A percentile compares a stretch with the other conserved stretches of the same genome.
Evolutionary conservation across 768 basidiomycete species (phyloP).

Genomic region (Rubroboletus pulcherrimus): DNA sequence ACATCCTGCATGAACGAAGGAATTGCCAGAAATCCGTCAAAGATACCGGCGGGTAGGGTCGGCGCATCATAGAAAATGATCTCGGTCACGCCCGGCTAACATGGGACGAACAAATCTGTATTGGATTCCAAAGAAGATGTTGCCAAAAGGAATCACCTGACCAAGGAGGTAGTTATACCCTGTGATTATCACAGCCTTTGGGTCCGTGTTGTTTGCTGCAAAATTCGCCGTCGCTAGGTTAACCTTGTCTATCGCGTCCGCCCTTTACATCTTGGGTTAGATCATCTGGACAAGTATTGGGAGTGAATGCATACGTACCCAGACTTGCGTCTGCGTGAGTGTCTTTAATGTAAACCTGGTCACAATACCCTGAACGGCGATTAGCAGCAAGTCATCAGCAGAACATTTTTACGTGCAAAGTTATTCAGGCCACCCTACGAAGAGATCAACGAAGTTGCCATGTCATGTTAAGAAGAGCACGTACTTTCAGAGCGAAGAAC

Average conservation of each 20-base stretch:
- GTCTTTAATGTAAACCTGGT: constrained; percentile 54
- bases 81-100: constrained; percentile 18
- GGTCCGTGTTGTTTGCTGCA: constrained; percentile 14
- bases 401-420: constrained; percentile 34
- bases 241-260: constrained; percentile 4
- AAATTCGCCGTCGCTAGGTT: constrained; percentile 19
- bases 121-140: neutral
- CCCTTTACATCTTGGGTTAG: constrained; percentile 35
- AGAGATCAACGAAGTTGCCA: neutral
- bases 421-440: constrained; percentile 60
- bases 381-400: neutral
- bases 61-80: constrained; percentile 49
- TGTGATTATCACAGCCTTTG: constrained; percentile 36
- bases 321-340: constrained; percentile 53
- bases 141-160: neutral
- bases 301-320: constrained; percentile 41
- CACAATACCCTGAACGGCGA: constrained; percentile 46
- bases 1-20: constrained; percentile 1
- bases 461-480: neutral
- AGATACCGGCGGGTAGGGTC: constrained; percentile 13
- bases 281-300: neutral
- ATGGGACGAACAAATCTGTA: neutral
- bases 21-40: constrained; percentile 27
- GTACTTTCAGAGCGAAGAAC: no score
- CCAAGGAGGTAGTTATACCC: constrained; percentile 34